Conservation (phyloP, 2,329 filamentous ascomycete species). For the Colletotrichum sp. region DNA sequence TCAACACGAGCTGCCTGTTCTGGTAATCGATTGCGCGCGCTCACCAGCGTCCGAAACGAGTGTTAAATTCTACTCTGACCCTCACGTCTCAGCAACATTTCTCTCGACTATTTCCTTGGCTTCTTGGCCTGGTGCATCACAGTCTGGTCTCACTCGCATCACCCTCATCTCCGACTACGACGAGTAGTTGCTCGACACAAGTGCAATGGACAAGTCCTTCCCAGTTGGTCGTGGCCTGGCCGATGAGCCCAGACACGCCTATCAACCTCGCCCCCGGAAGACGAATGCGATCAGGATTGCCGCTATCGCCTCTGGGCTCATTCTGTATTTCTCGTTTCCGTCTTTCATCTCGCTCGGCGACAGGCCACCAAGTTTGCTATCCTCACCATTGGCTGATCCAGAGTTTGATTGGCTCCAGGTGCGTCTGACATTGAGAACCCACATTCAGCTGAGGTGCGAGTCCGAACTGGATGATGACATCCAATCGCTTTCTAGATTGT, state of each 20-base stretch:
- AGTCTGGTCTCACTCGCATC: background rate
- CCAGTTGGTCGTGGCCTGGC: background rate
- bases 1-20: background rate
- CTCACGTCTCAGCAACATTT: background rate
- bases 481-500: slow-evolving; percentile 15
- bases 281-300: background rate
- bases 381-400: background rate
- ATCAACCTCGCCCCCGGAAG: background rate
- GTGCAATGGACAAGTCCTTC: background rate
- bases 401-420: background rate
- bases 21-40: background rate
- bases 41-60: background rate
- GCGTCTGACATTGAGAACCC: background rate
- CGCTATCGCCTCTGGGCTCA: background rate
- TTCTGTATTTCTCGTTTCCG: background rate
- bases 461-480: background rate
- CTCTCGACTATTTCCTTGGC: background rate
- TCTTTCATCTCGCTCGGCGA: background rate
- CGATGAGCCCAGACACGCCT: background rate
- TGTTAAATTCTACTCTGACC: background rate
- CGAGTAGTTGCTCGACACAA: background rate
- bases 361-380: background rate
- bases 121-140: background rate
- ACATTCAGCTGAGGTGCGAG: background rate
- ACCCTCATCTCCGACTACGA: background rate